Conservation (phyloP, 1,139 yeast species). For the Candida sp. region DNA sequence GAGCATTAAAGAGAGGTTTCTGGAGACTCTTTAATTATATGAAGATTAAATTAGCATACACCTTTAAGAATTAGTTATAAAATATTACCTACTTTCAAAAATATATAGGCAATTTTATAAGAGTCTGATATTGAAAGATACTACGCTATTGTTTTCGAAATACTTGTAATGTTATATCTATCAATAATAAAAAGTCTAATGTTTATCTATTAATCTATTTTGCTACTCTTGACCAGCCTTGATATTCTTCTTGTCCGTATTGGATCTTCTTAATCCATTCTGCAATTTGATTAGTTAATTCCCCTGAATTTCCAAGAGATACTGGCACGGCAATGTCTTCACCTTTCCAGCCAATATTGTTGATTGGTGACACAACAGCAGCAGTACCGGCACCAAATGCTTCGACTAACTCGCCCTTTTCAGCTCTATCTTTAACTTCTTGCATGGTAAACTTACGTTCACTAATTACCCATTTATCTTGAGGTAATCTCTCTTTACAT, state of each 20-base stretch:
- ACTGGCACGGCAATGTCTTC: conserved; percentile 72
- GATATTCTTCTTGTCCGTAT: conserved; percentile 42
- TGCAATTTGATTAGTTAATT: conserved; percentile 71
- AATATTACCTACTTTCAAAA: too few relatives aligned
- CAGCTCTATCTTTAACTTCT: conserved; percentile 76
- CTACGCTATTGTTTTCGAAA: too few relatives aligned
- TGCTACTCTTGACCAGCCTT: conserved; percentile 3
- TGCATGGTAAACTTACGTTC: conserved; percentile 81
- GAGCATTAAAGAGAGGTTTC: too few relatives aligned
- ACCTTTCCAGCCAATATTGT: conserved; percentile 79
- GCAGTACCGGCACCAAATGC: conserved; percentile 99
- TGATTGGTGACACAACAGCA: conserved; percentile 92
- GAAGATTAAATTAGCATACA: too few relatives aligned
- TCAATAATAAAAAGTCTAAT: too few relatives aligned
- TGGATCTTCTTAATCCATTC: conserved; percentile 88
- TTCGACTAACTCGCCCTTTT: conserved; percentile 80
- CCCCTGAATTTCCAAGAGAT: conserved; percentile 79
- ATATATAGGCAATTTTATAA: too few relatives aligned
- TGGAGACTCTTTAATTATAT: too few relatives aligned
- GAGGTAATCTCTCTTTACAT: conserved; percentile 69
- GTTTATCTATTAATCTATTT: neutral
- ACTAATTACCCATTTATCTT: conserved; percentile 70
- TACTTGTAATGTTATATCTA: too few relatives aligned
- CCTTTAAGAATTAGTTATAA: too few relatives aligned
- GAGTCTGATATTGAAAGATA: too few relatives aligned